phyloP scores from a whole-genome alignment of 148 eudicot genomes.

The Camellia japonica region DNA sequence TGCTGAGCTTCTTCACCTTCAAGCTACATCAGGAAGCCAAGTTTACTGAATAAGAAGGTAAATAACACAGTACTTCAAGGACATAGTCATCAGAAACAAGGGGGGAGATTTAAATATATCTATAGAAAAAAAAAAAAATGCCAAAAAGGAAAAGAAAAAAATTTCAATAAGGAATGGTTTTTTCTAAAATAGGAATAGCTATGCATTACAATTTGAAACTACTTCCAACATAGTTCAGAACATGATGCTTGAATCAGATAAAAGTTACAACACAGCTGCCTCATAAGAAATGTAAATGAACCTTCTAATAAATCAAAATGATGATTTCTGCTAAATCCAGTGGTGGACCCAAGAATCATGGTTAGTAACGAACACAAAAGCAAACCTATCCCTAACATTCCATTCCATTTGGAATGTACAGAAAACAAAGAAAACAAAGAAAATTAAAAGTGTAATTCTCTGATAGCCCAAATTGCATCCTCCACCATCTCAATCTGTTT shows the following conservation, averaged over 20 bases:
- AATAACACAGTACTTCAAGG: no score
- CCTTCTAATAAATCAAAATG: not conserved
- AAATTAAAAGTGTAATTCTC: no score
- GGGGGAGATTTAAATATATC: not conserved
- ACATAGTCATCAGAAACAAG: not conserved
- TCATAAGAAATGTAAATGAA: not conserved
- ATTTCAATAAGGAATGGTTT: not conserved
- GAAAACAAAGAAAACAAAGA: no score
- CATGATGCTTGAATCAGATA: not conserved
- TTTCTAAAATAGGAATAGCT: not conserved
- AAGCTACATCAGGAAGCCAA: slow-evolving; percentile 37
- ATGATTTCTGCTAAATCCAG: not conserved
- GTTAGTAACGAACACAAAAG: no score
- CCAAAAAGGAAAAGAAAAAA: not conserved
- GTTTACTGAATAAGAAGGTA: not conserved
- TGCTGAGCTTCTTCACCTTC: slow-evolving; percentile 74
- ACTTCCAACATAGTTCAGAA: not conserved
- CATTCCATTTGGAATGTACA: no score
- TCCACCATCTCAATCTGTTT: no score
- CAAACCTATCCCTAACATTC: no score
- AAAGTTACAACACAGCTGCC: not conserved
- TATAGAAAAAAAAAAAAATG: not conserved
- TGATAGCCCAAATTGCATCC: no score
- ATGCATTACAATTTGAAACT: not conserved
- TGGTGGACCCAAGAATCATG: no score